Evolutionary conservation across 2,329 filamentous ascomycete species (phyloP).

Genomic region (Taxawa tesnikishii): DNA sequence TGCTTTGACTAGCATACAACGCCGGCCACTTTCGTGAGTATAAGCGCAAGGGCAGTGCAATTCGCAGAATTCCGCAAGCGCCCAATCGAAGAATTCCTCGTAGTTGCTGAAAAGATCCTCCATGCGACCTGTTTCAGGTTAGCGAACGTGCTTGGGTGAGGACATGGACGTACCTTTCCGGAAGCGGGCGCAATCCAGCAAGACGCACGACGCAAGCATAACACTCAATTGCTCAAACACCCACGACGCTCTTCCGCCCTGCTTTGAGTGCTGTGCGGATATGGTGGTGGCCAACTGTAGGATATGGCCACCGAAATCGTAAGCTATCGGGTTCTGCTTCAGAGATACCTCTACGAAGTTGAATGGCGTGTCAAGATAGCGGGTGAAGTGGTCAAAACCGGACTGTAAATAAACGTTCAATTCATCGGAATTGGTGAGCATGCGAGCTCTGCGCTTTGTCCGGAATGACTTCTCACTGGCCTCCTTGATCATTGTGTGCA

Average conservation of each 20-base stretch:
- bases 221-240: slow-evolving; percentile 33
- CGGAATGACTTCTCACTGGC: slow-evolving; percentile 28
- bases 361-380: slow-evolving; percentile 33
- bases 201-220: slow-evolving; percentile 39
- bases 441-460: slow-evolving; percentile 31
- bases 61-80: slow-evolving; percentile 27
- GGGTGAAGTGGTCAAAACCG: slow-evolving; percentile 39
- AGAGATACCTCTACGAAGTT: slow-evolving; percentile 38
- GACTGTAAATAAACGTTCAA: slow-evolving; percentile 35
- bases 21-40: slow-evolving; percentile 15
- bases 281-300: slow-evolving; percentile 33
- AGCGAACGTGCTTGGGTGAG: too few species aligned
- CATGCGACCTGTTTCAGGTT: slow-evolving; percentile 9
- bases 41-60: slow-evolving; percentile 34
- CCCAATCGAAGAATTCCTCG: slow-evolving; percentile 21
- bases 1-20: slow-evolving; percentile 20
- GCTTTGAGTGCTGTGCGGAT: slow-evolving; percentile 20
- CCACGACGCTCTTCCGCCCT: slow-evolving; percentile 16
- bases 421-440: slow-evolving; percentile 34
- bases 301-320: slow-evolving; percentile 38
- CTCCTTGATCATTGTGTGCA: slow-evolving; percentile 30
- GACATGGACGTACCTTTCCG: slow-evolving; percentile 23
- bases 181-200: slow-evolving; percentile 33
- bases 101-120: slow-evolving; percentile 21
- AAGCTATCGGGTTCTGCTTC: slow-evolving; percentile 32